Base-by-base conservation (phyloP, 2,329 filamentous ascomycete species). In the Aureobasidium sp. region DNA sequence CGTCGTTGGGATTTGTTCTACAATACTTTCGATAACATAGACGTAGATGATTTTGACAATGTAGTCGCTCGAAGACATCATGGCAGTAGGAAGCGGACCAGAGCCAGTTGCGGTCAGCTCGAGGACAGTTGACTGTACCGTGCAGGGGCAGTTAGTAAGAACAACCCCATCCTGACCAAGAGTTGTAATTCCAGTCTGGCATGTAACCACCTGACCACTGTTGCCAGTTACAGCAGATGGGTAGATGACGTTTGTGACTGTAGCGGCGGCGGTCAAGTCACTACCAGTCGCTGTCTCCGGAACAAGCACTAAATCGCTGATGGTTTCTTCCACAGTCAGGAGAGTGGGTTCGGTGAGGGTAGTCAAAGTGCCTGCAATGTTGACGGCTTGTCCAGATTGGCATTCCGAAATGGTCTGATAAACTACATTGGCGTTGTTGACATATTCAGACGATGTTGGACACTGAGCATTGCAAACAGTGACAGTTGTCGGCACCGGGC, bases 11-110 rank as follows among this genome's bases (percentile, higher is more conserved):
- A 55, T 7, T n/a, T 55, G 34, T n/a, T 55, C 23, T 9, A 55
- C 20, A 2, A 55, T 29, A 3, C 5, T 15, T n/a, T 55, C 51
- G 8, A 55, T 55, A 6, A 41, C 36, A 42, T 55, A 55, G 6
- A 41, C 13, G 13, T 55, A 55, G 36, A 55, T 41, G 12, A 55
- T 55, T 13, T 55, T 55, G 20, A 55, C 51, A 32, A 55, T 55
- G 37, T 55, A 55, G n/a, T 42, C 9, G 23, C 17, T 9, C 15
- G 36, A 55, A 32, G 37, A 15, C 0, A 55, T n/a, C 1, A 55
- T 3, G n/a, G 51, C 51, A 5, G 51, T 55, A 26, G 37, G n/a
- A n/a, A n/a, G n/a, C n/a, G n/a, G n/a, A n/a, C n/a, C n/a, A n/a
- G n/a, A n/a, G n/a, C n/a, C n/a, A 32, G 51, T 55, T 3, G 51